Percentiles rank a stretch among this genome's conserved stretches.
Evolutionary conservation across 192 early-diverging fungal species (phyloP).

Genomic region (Coemansia guatemalensis): DNA sequence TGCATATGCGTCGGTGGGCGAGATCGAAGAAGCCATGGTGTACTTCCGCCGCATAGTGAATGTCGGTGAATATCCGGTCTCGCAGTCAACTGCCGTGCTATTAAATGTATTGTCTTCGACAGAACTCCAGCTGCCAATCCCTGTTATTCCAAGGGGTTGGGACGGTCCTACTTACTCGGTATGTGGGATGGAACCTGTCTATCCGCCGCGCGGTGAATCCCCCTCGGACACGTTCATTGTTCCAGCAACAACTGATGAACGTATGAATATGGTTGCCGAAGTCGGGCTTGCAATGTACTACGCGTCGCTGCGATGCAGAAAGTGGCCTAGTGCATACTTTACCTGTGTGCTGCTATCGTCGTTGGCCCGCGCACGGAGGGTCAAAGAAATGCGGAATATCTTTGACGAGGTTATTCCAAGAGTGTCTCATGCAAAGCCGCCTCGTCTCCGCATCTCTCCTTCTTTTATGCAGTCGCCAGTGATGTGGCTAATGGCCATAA

Average conservation of each 20-base stretch:
- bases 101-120: constrained; percentile 11
- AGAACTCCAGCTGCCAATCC: constrained; percentile 15
- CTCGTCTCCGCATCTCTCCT: constrained; percentile 18
- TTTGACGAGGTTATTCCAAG: constrained; percentile 35
- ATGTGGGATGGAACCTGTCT: constrained; percentile 27
- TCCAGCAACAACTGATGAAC: constrained; percentile 4
- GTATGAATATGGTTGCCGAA: constrained; percentile 25
- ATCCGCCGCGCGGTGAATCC: constrained; percentile 29
- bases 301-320: constrained; percentile 16
- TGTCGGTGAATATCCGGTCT: constrained; percentile 21
- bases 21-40: constrained; percentile 33
- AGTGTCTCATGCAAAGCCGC: constrained; percentile 26
- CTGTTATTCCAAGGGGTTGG: constrained; percentile 23
- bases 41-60: constrained; percentile 30
- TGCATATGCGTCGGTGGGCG: constrained; percentile 15
- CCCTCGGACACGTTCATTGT: constrained; percentile 24
- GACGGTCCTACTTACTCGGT: background rate
- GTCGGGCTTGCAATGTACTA: constrained; percentile 45
- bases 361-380: constrained; percentile 20
- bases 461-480: constrained; percentile 28
- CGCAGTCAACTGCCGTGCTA: constrained; percentile 17
- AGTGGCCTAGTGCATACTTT: constrained; percentile 29
- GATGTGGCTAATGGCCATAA: constrained; percentile 35
- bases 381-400: constrained; percentile 21
- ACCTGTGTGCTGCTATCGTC: constrained; percentile 25